Evolutionary conservation across 306 rosid species (phyloP), one percentile per base, ranked within the genome.

Genomic region (Vigna hirtella): DNA sequence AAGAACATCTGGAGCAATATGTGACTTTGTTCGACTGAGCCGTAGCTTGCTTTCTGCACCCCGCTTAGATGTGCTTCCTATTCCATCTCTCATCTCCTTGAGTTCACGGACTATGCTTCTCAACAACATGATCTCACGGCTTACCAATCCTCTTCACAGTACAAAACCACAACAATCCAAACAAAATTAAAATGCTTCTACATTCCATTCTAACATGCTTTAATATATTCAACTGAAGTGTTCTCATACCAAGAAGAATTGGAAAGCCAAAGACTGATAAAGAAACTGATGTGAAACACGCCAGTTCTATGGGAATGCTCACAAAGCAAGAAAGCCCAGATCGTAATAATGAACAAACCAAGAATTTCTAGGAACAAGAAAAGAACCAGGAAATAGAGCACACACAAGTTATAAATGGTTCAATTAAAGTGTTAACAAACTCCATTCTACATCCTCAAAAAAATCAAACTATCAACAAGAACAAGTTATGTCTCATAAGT

Each of bases 11-110:
- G 96, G 96, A 77, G 86, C 96, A 52, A 91, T 82, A 68, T 89
- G 94, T 1, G 94, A 88, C 89, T 88, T 89, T 1, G 89, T 66
- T 62, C 87, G 70, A 74, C 88, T 69, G 28, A 80, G 89, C 84
- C 89, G 87, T 50, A 48, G 83, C 87, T 81, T 89, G 74, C 88
- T 51, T 52, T 83, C 93, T 13, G 82, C 84, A 69, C 89, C 84
- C 74, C 94, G 78, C 83, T 56, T 93, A 3, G 94, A 86, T 36
- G 83, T 88, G 82, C 85, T 91, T 17, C 93, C 88, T 36, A 88
- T 82, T 16, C 98, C 93, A 83, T 88, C 96, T 82, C 82, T 90
- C 85, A 90, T 89, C 72, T 87, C 92, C 85, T 88, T 79, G 59
- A 90, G 87, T 79, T 90, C 93, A 2, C 92, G 83, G 13, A 91